Base-by-base conservation (phyloP, 1,139 yeast species). In the Suhomyces wounanorum region DNA sequence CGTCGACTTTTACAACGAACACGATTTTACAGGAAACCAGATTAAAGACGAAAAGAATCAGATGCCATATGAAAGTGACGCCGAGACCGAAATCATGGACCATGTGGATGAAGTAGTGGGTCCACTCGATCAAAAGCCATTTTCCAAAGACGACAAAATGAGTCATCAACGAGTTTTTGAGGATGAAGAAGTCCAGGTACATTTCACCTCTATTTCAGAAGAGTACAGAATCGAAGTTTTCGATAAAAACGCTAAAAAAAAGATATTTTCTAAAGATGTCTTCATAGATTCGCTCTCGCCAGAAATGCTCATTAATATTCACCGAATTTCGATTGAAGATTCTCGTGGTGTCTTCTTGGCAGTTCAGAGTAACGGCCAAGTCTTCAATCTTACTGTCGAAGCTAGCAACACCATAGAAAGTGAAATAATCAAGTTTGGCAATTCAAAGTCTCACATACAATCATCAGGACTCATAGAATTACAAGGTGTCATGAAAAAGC, bases 11-110 rank as follows among this genome's bases (percentile, higher is more conserved):
- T 51, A 45, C 43, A 38, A 49, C 14, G 48, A 49, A 11, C 48
- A 49, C 21, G 44, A 42, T n/a, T 44, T 49, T 11, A 47, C 48
- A 10, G 54, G 54, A 13, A 17, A 33, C n/a, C 49, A 40, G 8
- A 40, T 53, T 10, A 21, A 31, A 10, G 48, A 37, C 11, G 40
- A 42, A 11, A n/a, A 13, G 16, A 44, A 17, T 2, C 31, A 25
- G 11, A 21, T 23, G 16, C 47, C 47, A 1, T 54, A 53, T 17
- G 61, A 58, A 17, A 58, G 62, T 33, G 62, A 59, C 38, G 56
- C 59, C 1, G 62, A 58, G 44, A 59, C 61, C 7, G 61, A 56
- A 25, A 50, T 57, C 6, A 42, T 55, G 14, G 61, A 57, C 26
- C 52, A 55, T 21, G 49, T 45, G 36, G 52, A 50, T 16, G 45